A percentile compares a stretch with the other conserved stretches of the same genome.
phyloP scores from a whole-genome alignment of 2,329 filamentous ascomycete genomes.

The Scytalidium lignicola region DNA sequence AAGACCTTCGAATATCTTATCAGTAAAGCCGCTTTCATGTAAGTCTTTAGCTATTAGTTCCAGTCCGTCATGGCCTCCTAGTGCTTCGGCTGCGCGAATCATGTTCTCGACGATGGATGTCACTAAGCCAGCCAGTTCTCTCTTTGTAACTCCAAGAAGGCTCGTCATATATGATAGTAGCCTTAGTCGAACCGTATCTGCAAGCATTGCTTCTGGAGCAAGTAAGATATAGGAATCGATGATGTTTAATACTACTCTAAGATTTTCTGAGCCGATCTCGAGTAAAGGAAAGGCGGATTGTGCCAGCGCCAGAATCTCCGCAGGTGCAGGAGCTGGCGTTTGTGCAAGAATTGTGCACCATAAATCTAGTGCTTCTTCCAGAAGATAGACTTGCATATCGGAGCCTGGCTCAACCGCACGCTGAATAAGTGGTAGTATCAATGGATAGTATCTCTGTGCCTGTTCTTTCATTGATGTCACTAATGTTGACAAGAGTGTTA shows the following conservation, averaged over 20 bases:
- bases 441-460: slow-evolving; percentile 70
- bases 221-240: slow-evolving; percentile 67
- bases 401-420: slow-evolving; percentile 75
- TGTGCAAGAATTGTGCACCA: slow-evolving; percentile 73
- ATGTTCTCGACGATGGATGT: slow-evolving; percentile 59
- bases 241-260: slow-evolving; percentile 57
- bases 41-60: slow-evolving; percentile 61
- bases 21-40: slow-evolving; percentile 56
- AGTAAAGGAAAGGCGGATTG: slow-evolving; percentile 61
- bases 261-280: slow-evolving; percentile 59
- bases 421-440: slow-evolving; percentile 77
- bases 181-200: slow-evolving; percentile 47
- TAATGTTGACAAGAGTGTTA: slow-evolving; percentile 78
- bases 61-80: slow-evolving; percentile 58
- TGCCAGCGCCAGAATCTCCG: slow-evolving; percentile 58
- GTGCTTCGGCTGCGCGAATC: slow-evolving; percentile 55
- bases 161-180: slow-evolving; percentile 44
- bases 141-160: slow-evolving; percentile 46
- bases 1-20: slow-evolving; percentile 59
- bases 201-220: slow-evolving; percentile 61
- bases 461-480: slow-evolving; percentile 79
- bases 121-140: slow-evolving; percentile 54
- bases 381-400: slow-evolving; percentile 71
- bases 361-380: slow-evolving; percentile 87
- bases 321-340: slow-evolving; percentile 55